Percentiles rank a stretch among this genome's conserved stretches.
Conservation (phyloP, 2,329 filamentous ascomycete genomes). For the Tolypocladium tundrense region DNA sequence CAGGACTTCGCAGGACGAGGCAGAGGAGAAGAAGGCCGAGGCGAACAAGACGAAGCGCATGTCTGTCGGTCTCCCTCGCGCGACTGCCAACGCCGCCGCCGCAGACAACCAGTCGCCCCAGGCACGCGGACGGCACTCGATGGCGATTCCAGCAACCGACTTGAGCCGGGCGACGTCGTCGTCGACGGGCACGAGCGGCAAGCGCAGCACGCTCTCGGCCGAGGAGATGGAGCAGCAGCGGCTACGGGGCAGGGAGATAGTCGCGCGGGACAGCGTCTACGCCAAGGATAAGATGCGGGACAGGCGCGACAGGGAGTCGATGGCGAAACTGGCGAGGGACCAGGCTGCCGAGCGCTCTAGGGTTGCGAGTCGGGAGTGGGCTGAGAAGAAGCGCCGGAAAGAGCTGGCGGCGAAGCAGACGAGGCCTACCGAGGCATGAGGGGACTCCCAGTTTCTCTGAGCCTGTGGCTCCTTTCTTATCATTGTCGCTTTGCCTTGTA, state of each 20-base stretch:
- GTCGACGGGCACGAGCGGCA: conserved; percentile 33
- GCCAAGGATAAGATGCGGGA: conserved; percentile 40
- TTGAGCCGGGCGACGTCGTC: conserved; percentile 32
- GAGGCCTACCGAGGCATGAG: conserved; percentile 1
- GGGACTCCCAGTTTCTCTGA: background rate
- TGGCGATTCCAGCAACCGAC: conserved; percentile 11
- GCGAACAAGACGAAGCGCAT: conserved; percentile 12
- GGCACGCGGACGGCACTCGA: conserved; percentile 16
- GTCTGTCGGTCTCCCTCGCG: conserved; percentile 10
- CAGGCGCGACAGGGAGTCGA: conserved; percentile 41
- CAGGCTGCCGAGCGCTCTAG: conserved; percentile 52
- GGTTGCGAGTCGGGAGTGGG: conserved; percentile 50
- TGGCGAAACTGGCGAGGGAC: conserved; percentile 44
- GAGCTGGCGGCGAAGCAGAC: conserved; percentile 13
- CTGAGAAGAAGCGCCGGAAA: conserved; percentile 43
- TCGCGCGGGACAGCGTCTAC: conserved; percentile 39
- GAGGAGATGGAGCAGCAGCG: conserved; percentile 42
- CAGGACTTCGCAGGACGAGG: conserved; percentile 23
- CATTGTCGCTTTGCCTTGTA: background rate
- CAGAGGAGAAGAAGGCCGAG: conserved; percentile 8
- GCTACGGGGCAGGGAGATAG: conserved; percentile 42
- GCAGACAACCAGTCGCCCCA: conserved; percentile 7
- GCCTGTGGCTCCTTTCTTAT: background rate
- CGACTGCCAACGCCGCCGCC: background rate
- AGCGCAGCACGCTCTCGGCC: conserved; percentile 37